These are phyloP conservation scores for Apiospora malaysiana DNA, from an alignment of 2,329 filamentous ascomycete species.

Conservation along the genomic window DNA sequence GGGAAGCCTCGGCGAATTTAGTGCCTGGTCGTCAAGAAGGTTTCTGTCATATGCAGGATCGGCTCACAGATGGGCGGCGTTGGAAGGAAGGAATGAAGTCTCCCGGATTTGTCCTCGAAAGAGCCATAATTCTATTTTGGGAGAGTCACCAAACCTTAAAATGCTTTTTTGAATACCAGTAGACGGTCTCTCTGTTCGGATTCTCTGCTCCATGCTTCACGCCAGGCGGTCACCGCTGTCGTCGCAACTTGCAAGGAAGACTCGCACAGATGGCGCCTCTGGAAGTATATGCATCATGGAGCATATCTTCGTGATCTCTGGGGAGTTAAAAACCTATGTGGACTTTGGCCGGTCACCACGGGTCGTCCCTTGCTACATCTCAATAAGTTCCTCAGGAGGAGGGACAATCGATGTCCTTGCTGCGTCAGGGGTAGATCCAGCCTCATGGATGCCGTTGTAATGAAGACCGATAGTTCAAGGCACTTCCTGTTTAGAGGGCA, in stretches of 20 bases:
- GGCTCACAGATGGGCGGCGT: not conserved
- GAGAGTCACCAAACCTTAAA: not conserved
- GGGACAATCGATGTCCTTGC: not conserved
- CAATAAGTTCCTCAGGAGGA: not conserved
- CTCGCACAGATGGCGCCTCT: not conserved
- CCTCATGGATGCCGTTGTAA: not conserved
- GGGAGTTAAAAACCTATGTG: not conserved
- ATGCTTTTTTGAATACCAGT: not conserved
- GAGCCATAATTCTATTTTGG: not conserved
- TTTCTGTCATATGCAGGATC: slow-evolving; percentile 1
- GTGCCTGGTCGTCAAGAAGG: not conserved
- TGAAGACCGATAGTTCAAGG: not conserved
- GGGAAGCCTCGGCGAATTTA: not conserved
- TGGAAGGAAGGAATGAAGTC: not conserved
- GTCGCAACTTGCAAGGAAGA: not conserved
- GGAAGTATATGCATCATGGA: not conserved
- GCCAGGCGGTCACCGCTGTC: not conserved
- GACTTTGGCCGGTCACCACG: not conserved
- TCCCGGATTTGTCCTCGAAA: not conserved
- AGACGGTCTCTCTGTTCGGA: not conserved
- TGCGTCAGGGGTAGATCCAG: not conserved
- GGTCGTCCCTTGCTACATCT: not conserved
- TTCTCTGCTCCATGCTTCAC: slow-evolving; percentile 4
- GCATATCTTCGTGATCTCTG: not conserved
- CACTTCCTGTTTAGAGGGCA: not conserved